Conservation (phyloP, 2,329 filamentous ascomycete genomes). For the Ceratocystis eucalypticola region DNA sequence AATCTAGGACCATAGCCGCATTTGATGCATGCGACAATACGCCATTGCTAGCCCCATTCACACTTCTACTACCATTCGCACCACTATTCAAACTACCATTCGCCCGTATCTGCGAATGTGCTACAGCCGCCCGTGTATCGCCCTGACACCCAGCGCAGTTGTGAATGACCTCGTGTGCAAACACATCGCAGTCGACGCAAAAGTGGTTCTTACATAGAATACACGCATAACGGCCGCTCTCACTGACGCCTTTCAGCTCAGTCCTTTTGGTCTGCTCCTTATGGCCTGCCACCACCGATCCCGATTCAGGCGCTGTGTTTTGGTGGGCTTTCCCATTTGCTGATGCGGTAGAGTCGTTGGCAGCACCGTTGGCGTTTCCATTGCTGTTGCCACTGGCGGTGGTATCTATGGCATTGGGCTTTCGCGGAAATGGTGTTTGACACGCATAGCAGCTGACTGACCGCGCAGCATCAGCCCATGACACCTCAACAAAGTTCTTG, state of each 20-base stretch:
- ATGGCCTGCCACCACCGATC: background rate
- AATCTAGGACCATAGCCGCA: constrained; percentile 35
- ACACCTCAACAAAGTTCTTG: constrained; percentile 78
- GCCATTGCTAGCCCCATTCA: constrained; percentile 3
- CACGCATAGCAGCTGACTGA: constrained; percentile 67
- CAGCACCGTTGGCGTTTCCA: constrained; percentile 13
- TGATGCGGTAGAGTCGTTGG: background rate
- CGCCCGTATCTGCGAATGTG: constrained; percentile 11
- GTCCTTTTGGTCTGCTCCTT: constrained; percentile 13
- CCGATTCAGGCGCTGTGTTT: background rate
- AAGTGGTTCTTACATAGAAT: constrained; percentile 80
- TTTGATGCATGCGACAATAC: constrained; percentile 24
- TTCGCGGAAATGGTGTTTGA: constrained; percentile 53
- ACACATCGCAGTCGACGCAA: constrained; percentile 95
- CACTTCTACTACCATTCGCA: constrained; percentile 23
- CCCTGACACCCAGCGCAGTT: constrained; percentile 86
- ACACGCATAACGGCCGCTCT: constrained; percentile 81
- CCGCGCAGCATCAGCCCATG: constrained; percentile 56
- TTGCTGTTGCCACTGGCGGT: background rate
- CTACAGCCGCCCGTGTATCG: constrained; percentile 28
- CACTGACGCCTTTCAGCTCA: constrained; percentile 53
- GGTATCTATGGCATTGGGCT: constrained; percentile 21
- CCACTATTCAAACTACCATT: constrained; percentile 17
- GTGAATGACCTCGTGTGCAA: constrained; percentile 84
- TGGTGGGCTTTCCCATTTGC: background rate